These are phyloP conservation scores for Microascus cirrosus DNA, from an alignment of 2,329 filamentous ascomycete species.

Conservation along the genomic window DNA sequence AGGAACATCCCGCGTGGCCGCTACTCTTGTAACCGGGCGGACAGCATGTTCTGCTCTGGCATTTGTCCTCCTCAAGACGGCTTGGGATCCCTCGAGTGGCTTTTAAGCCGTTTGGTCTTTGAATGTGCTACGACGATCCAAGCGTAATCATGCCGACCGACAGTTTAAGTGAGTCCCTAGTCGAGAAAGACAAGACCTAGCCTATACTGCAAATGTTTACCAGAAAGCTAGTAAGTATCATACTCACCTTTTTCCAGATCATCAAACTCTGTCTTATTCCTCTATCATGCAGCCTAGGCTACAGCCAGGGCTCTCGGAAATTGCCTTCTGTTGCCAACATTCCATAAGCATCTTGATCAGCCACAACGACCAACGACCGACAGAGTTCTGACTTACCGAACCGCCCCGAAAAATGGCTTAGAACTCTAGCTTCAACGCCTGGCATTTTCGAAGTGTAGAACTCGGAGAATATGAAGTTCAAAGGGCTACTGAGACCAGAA, in stretches of 20 bases:
- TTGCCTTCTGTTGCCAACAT: background rate
- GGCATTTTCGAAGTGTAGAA: background rate
- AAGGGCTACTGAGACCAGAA: background rate
- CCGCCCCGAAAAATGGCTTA: background rate
- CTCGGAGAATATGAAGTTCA: background rate
- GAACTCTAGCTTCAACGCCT: background rate
- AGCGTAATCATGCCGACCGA: too few species aligned
- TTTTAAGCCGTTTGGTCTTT: too few species aligned
- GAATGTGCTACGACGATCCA: too few species aligned
- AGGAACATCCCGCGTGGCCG: too few species aligned
- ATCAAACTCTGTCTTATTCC: background rate
- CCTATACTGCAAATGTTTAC: background rate
- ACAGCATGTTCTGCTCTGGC: too few species aligned
- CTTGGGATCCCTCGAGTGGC: too few species aligned
- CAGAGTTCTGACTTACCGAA: background rate
- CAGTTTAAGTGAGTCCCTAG: too few species aligned
- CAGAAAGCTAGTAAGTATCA: background rate
- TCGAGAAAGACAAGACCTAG: background rate
- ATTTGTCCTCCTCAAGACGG: too few species aligned
- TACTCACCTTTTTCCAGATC: background rate
- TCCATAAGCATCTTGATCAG: background rate
- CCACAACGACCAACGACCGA: background rate
- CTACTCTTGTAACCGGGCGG: too few species aligned
- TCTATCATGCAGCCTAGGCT: background rate
- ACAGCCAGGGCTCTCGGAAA: background rate